Evolutionary conservation across 106 monocot genomes (phyloP).

Genomic region (Xerophyta viscosa): DNA sequence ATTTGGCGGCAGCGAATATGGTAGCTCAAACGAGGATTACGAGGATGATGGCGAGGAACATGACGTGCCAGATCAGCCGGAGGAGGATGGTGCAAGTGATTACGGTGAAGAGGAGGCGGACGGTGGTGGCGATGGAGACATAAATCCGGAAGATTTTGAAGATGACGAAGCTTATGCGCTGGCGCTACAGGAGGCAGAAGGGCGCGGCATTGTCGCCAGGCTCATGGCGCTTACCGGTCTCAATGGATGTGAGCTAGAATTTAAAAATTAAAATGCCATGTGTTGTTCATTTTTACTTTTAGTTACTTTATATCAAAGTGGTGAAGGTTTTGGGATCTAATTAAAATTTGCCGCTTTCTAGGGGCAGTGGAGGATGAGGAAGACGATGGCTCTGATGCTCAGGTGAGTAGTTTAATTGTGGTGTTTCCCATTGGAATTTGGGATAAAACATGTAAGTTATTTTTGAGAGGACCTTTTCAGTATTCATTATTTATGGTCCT

Average conservation of each 20-base stretch:
- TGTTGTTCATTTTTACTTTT: background rate
- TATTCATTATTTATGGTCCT: too few relatives aligned
- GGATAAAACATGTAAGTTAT: too few relatives aligned
- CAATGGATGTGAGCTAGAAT: slow-evolving; percentile 21
- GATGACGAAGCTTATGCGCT: slow-evolving; percentile 33
- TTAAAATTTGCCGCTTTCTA: background rate
- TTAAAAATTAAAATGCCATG: background rate
- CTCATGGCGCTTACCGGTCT: slow-evolving; percentile 31
- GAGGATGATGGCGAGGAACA: slow-evolving; percentile 50
- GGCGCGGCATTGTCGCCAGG: slow-evolving; percentile 14
- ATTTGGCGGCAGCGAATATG: slow-evolving; percentile 32
- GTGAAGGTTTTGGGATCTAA: too few relatives aligned
- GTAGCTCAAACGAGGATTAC: slow-evolving; percentile 5
- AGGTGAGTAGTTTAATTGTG: background rate
- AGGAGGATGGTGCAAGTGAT: slow-evolving; percentile 13
- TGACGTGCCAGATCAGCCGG: slow-evolving; percentile 13
- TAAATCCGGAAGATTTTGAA: slow-evolving; percentile 32
- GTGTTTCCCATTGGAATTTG: too few relatives aligned
- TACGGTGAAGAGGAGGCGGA: slow-evolving; percentile 32
- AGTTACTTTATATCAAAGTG: background rate
- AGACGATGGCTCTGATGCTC: background rate
- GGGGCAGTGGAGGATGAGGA: background rate
- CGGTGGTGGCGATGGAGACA: slow-evolving; percentile 11
- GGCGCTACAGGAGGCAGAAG: slow-evolving; percentile 40
- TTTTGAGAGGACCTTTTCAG: too few relatives aligned